Percentiles rank a stretch among this genome's conserved stretches.
These are phyloP conservation scores for Fusarium abutilonis DNA, from an alignment of 2,329 filamentous ascomycete genomes.

Conservation along the genomic window DNA sequence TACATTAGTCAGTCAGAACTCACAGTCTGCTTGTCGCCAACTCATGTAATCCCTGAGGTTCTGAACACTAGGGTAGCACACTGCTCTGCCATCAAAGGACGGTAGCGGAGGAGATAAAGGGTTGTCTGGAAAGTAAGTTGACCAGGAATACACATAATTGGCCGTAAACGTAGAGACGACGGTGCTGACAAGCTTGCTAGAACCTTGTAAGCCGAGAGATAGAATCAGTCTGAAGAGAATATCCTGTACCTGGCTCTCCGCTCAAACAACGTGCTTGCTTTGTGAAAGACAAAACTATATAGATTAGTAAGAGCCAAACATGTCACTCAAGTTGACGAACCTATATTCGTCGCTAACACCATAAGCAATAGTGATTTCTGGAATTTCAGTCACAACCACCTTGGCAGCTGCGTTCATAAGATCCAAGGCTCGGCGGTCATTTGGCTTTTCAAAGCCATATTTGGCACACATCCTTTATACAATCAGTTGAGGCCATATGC, in stretches of 20 bases:
- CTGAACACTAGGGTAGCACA: slow-evolving; percentile 83
- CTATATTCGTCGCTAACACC: slow-evolving; percentile 96
- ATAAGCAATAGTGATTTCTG: slow-evolving; percentile 88
- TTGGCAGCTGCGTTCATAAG: slow-evolving; percentile 96
- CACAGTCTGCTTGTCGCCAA: slow-evolving; percentile 97
- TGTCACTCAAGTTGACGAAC: slow-evolving; percentile 50
- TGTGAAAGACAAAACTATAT: slow-evolving; percentile 85
- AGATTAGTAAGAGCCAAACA: slow-evolving; percentile 5
- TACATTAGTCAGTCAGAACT: slow-evolving; percentile 46
- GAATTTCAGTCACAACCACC: slow-evolving; percentile 82
- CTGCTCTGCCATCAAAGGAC: slow-evolving; percentile 91
- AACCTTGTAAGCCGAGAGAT: slow-evolving; percentile 20
- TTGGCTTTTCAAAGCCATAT: slow-evolving; percentile 90
- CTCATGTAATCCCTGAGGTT: slow-evolving; percentile 95
- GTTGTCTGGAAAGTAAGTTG: slow-evolving; percentile 75
- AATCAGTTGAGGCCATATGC: slow-evolving; percentile 25
- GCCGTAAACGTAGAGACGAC: slow-evolving; percentile 93
- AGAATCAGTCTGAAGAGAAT: not conserved
- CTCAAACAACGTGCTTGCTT: slow-evolving; percentile 83
- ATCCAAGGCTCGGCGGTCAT: slow-evolving; percentile 85
- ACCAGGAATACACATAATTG: slow-evolving; percentile 87
- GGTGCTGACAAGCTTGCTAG: slow-evolving; percentile 88
- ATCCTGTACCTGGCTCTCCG: slow-evolving; percentile 75
- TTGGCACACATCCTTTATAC: slow-evolving; percentile 76
- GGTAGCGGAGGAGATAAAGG: slow-evolving; percentile 79